Evolutionary conservation across 1,284 basidiomycete genomes (phyloP), one percentile per base, ranked within the genome.

Genomic region (Nidula niveotomentosa): DNA sequence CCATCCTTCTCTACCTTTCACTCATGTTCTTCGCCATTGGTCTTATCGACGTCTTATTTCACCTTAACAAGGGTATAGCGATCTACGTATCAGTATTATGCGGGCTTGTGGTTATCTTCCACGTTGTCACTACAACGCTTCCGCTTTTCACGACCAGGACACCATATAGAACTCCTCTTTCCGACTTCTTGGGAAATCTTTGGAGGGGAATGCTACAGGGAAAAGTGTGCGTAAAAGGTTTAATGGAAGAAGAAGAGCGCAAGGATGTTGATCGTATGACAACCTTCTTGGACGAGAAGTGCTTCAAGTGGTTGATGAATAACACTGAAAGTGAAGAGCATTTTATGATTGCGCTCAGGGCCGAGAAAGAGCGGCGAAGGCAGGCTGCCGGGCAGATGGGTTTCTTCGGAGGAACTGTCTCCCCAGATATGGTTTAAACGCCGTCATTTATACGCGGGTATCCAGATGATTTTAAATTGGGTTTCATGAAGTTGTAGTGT

Each of bases 121-220:
- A 53, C 48, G 12, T 56, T 10, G n/a, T 17, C 18, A 56, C 55
- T 13, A 56, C 55, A 15, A 36, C 53, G 30, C 18, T 51, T 10
- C 55, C 55, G 8, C 41, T 56, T 35, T 56, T 56, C 44, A 56
- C 55, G 5, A 56, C 55, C 7, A 52, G 52, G 13, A 49, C 55
- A 12, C 55, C 52, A n/a, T 56, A 33, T 53, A 53, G 52, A 37
- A 56, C 55, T 15, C 55, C 55, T 8, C 48, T 55, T 8, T 57
- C 56, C 6, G 48, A 36, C 34, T 43, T 55, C 49, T 18, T 57
- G 35, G 52, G 57, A 43, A 59, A 55, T 47, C 33, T 55, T 7
- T 57, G 49, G 43, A 45, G 56, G 44, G 46, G 56, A 47, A 45
- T 57, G 23, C 34, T 30, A 18, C 17, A 36, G 13, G 51, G 55